Base-by-base conservation (phyloP, 176 grass and related monocot species). In the Oryza australiensis region DNA sequence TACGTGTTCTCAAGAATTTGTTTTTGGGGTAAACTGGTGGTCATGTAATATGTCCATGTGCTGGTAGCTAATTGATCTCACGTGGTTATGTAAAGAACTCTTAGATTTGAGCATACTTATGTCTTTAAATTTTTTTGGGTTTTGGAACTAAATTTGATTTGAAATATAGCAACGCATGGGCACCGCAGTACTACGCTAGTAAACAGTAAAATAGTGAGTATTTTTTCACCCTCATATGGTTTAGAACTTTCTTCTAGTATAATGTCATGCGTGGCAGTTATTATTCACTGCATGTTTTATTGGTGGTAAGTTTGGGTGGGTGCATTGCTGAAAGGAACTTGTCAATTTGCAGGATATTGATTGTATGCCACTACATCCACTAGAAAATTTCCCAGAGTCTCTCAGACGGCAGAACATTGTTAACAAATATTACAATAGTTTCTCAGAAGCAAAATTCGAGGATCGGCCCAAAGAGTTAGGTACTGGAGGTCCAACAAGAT, bases 321-420 rank as follows among this genome's bases (percentile, higher is more conserved):
- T 82, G 80, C 42, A 72, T 32, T 82, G 76, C 32, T 85, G 37
- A 88, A 63, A 69, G 40, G 7, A 82, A 38, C 9, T 84, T 75
- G 20, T 73, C 62, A 62, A 46, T 33, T 89, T 87, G 75, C 94
- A 99, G 96, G 96, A 99, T 85, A 91, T 99, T 57, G 96, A 99
- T 77, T 99, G 93, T 74, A 94, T 95, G 93, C 93, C 96, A 76
- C 73, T 95, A 35, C 85, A 95, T 85, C 91, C 96, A 43, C 73
- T 92, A 34, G 93, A 95, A 85, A 99, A 95, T 89, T 89, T 95
- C 60, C 93, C 96, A 16, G 90, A 93, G 68, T 72, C 88, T 80
- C 80, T 95, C 72, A 91, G 85, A 88, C 74, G 59, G 53, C 87
- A 90, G 81, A 91, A 87, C 29, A 43, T 88, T 74, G 16, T 69